A percentile compares a stretch with the other conserved stretches of the same genome.
Conservation (phyloP, 371 early-diverging fungal species). For the Phascolomyces articulosus region DNA sequence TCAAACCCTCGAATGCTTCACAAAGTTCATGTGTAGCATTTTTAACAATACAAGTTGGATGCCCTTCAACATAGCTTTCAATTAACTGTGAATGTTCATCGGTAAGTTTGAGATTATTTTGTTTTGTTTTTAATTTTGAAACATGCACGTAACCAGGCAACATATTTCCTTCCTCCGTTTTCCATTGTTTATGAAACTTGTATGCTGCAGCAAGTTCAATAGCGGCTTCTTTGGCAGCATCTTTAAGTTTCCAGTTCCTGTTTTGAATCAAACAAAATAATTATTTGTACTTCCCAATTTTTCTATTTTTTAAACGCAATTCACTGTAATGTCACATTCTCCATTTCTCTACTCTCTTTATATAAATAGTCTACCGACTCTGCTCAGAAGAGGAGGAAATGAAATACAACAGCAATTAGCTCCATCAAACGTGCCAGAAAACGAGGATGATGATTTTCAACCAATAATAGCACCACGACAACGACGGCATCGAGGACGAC, state of each 20-base stretch:
- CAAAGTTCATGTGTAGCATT: conserved; percentile 21
- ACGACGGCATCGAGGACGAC: no score
- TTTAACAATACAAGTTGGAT: conserved; percentile 22
- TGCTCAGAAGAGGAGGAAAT: no score
- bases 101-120: conserved; percentile 9
- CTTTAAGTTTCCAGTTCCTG: neutral
- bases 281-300: no score
- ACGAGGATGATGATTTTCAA: no score
- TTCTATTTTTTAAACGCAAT: no score
- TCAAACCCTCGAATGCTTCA: conserved; percentile 16
- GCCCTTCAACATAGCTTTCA: conserved; percentile 11
- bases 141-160: conserved; percentile 10
- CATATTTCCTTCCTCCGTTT: neutral
- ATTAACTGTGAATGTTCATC: conserved; percentile 17
- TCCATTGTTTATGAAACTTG: conserved; percentile 12
- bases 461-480: no score
- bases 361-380: no score
- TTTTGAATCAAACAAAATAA: no score
- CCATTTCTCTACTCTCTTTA: no score
- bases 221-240: conserved; percentile 3
- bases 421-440: no score
- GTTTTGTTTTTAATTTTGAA: conserved; percentile 2
- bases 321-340: no score
- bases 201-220: conserved; percentile 7
- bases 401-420: no score